Base-by-base conservation (phyloP, 257 asterid species). In the Schizonepeta tenuifolia region DNA sequence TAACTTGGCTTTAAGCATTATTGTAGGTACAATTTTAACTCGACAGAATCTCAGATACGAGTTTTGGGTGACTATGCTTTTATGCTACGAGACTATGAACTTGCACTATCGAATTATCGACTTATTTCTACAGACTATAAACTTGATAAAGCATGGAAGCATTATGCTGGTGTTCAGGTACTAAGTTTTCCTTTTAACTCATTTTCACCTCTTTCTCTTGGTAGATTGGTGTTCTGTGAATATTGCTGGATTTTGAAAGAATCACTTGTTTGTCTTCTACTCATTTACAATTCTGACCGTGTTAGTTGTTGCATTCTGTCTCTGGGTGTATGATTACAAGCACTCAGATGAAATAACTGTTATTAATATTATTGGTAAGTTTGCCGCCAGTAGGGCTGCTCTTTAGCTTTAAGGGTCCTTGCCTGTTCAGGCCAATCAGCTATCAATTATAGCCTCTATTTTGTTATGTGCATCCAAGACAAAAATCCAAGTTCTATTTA, bases 131-230 rank as follows among this genome's bases (percentile, higher is more conserved):
- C 94, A 57, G 98, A 95, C 69, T 88, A 83, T 86, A 92, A 95
- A 89, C 98, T 95, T 71, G 97, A 95, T 78, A 92, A 95, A 80
- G 96, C 96, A 53, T 95, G 97, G 99, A 95, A 89, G 80, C 96
- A 80, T 56, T 88, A 88, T 83, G 98, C 99, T 72, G 97, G 97
- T 62, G 94, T 90, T 79, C 99, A 95, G 98, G 99, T 95, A 79
- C 40, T 63, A 69, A 64, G 53, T 26, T 24, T 73, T 64, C 44
- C 71, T 20, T 44, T 59, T 18, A 24, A 43, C 20, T 71, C 51
- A n/a, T 21, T 26, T 26, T 14, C 41, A 15, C 46, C 71, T 67
- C 35, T 74, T 79, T 65, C 71, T 51, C 55, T 54, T 78, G 57
- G 77, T 69, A 63, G 74, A 61, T 66, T 72, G 67, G 49, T 70